These are phyloP conservation scores for Phytophthora quininea DNA, from an alignment of 352 stramenopile genomes.

Conservation along the genomic window DNA sequence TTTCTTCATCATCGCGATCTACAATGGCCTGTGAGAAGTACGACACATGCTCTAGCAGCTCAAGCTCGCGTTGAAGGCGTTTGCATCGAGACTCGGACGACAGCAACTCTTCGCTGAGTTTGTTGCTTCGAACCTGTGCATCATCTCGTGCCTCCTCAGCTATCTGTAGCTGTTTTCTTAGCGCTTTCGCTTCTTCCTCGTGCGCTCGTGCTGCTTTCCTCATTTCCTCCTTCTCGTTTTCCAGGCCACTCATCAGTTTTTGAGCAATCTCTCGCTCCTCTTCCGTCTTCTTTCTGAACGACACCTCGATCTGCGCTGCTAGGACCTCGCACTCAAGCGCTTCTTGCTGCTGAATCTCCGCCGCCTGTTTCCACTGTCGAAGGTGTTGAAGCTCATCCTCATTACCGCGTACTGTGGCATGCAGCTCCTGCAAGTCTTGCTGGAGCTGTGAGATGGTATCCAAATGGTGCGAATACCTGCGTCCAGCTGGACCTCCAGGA, in stretches of 20 bases:
- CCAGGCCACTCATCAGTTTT: slow-evolving; percentile 32
- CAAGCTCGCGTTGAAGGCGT: slow-evolving; percentile 73
- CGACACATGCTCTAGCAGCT: slow-evolving; percentile 78
- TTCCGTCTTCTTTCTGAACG: slow-evolving; percentile 53
- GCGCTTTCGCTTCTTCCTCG: slow-evolving; percentile 34
- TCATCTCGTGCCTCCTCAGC: slow-evolving; percentile 49
- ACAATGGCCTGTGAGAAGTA: slow-evolving; percentile 75
- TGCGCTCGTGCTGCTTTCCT: slow-evolving; percentile 19
- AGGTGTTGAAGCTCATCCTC: slow-evolving; percentile 46
- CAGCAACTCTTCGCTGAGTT: slow-evolving; percentile 62
- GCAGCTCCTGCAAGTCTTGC: slow-evolving; percentile 48
- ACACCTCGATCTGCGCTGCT: slow-evolving; percentile 47
- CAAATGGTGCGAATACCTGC: slow-evolving; percentile 32
- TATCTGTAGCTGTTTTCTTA: slow-evolving; percentile 45
- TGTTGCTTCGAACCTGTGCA: slow-evolving; percentile 48
- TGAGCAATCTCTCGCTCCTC: slow-evolving; percentile 36
- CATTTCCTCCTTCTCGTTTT: slow-evolving; percentile 35
- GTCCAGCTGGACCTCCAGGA: neutral
- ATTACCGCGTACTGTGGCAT: slow-evolving; percentile 42
- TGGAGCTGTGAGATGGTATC: slow-evolving; percentile 45
- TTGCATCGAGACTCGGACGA: slow-evolving; percentile 69
- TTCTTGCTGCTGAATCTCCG: slow-evolving; percentile 51
- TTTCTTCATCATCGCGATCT: slow-evolving; percentile 70
- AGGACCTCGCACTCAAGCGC: slow-evolving; percentile 39
- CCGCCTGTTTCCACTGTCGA: slow-evolving; percentile 52